Evolutionary conservation across 2,329 filamentous ascomycete species (phyloP).

Genomic region (Xylariaceae sp.): DNA sequence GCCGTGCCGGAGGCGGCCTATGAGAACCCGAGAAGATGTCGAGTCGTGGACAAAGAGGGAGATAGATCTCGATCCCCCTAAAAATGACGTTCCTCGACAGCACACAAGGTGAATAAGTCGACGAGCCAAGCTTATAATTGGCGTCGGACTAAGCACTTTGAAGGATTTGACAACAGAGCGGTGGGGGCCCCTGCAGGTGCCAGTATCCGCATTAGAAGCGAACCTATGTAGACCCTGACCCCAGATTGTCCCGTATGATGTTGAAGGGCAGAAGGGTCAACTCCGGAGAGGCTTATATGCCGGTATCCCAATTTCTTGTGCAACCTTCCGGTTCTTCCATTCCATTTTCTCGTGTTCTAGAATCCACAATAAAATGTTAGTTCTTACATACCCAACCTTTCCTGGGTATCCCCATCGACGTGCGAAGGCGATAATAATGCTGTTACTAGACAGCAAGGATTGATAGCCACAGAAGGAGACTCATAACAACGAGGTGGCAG

Average conservation of each 20-base stretch:
- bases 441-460: slow-evolving; percentile 35
- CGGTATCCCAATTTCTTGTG: slow-evolving; percentile 9
- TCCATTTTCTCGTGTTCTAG: slow-evolving; percentile 6
- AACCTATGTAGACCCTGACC: slow-evolving; percentile 2
- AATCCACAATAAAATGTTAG: slow-evolving; percentile 3
- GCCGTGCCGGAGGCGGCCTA: slow-evolving; percentile 9
- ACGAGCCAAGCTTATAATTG: slow-evolving; percentile 13
- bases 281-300: slow-evolving; percentile 6
- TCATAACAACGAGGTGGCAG: slow-evolving; percentile 7
- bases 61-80: slow-evolving; percentile 26
- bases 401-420: not conserved
- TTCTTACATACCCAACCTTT: slow-evolving; percentile 4
- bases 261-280: slow-evolving; percentile 1
- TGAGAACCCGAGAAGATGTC: slow-evolving; percentile 7
- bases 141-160: slow-evolving; percentile 6
- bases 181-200: slow-evolving; percentile 21
- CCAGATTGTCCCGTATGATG: not conserved
- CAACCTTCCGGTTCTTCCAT: slow-evolving; percentile 11
- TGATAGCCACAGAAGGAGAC: slow-evolving; percentile 11
- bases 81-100: slow-evolving; percentile 14
- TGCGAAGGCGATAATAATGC: slow-evolving; percentile 20
- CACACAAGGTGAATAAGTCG: slow-evolving; percentile 7
- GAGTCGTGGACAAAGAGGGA: slow-evolving; percentile 6
- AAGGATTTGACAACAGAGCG: slow-evolving; percentile 19
- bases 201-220: slow-evolving; percentile 14